Conservation (phyloP, 2,329 filamentous ascomycete genomes). For the Cladosporium sphaerospermum region DNA sequence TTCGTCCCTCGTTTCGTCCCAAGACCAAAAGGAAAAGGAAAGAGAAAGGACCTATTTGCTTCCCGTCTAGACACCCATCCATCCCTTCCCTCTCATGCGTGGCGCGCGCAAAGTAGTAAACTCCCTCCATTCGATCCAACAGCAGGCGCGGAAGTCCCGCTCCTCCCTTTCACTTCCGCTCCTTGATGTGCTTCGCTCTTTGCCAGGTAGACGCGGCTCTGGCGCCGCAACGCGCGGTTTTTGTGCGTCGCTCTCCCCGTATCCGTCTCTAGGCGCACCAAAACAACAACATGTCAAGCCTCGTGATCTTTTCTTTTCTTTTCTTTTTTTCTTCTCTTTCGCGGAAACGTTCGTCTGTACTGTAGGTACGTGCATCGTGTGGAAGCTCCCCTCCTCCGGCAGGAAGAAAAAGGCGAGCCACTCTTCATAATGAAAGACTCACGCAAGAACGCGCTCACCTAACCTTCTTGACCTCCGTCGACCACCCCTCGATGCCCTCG, state of each 20-base stretch:
- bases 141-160: too few relatives aligned
- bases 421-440: neutral
- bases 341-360: too few relatives aligned
- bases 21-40: neutral
- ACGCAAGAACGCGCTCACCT: conserved; percentile 44
- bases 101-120: neutral
- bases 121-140: neutral
- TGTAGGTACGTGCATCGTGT: neutral
- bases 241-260: neutral
- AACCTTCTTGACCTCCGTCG: conserved; percentile 74
- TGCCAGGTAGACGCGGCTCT: neutral
- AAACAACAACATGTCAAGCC: too few relatives aligned
- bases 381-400: neutral
- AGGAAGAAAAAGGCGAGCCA: neutral
- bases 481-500: conserved; percentile 92
- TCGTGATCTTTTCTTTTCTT: too few relatives aligned
- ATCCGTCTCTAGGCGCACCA: too few relatives aligned
- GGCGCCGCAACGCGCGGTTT: neutral
- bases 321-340: too few relatives aligned
- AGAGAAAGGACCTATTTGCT: neutral
- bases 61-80: neutral
- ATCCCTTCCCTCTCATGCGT: neutral
- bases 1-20: neutral
- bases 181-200: neutral
- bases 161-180: neutral